Evolutionary conservation across 768 basidiomycete genomes (phyloP).

Genomic region (Mycena capillaripes): DNA sequence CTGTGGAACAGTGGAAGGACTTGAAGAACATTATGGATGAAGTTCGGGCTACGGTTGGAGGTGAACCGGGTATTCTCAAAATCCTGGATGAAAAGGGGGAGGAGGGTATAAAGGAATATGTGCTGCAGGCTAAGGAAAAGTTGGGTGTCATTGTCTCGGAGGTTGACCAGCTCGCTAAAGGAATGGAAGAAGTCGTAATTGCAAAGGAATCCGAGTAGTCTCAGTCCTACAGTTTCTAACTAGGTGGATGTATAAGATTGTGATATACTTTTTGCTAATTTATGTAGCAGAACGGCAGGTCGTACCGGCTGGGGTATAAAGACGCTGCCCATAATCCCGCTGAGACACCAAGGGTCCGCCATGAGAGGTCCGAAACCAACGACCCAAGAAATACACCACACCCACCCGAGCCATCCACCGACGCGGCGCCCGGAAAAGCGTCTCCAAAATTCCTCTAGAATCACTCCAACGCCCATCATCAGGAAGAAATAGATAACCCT

Average conservation of each 20-base stretch:
- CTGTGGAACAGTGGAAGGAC: conserved; percentile 54
- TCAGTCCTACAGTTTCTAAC: not conserved
- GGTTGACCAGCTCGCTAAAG: not conserved
- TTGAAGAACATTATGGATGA: conserved; percentile 67
- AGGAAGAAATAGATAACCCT: conserved; percentile 67
- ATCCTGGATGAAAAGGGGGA: conserved; percentile 56
- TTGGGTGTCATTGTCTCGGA: conserved; percentile 37
- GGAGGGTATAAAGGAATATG: conserved; percentile 53
- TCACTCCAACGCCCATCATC: conserved; percentile 65
- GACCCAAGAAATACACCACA: conserved; percentile 67
- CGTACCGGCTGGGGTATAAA: conserved; percentile 53
- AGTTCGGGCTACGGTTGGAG: conserved; percentile 61
- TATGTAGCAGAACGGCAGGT: conserved; percentile 44
- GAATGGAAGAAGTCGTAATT: conserved; percentile 2
- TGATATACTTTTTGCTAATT: conserved; percentile 2
- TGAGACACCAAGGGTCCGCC: conserved; percentile 64
- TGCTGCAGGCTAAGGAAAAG: conserved; percentile 53
- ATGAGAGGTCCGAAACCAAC: conserved; percentile 61
- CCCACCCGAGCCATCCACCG: conserved; percentile 60
- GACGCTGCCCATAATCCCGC: conserved; percentile 56
- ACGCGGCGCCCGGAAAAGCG: conserved; percentile 59
- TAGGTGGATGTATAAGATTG: not conserved
- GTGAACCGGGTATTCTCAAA: conserved; percentile 57
- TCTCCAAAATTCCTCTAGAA: conserved; percentile 65
- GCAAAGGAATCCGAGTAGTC: not conserved